Conservation (phyloP, 2,329 filamentous ascomycete species). For the Talaromyces sp. region DNA sequence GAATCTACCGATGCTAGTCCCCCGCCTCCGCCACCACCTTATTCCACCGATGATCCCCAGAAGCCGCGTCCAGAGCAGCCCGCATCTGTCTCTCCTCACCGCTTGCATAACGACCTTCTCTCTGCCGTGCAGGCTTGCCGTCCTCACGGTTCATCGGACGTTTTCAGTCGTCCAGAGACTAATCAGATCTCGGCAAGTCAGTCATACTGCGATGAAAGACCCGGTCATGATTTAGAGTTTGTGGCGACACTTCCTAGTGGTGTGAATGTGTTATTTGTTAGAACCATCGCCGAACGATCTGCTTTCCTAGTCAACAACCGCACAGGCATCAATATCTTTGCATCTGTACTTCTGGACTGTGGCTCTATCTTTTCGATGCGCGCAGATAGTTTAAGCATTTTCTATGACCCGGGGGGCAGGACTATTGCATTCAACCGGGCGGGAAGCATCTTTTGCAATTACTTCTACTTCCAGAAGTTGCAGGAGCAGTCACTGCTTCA, state of each 20-base stretch:
- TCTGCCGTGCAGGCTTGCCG: constrained; percentile 79
- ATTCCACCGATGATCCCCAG: constrained; percentile 39
- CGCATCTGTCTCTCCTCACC: constrained; percentile 41
- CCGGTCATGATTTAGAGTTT: constrained; percentile 72
- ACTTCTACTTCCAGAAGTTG: constrained; percentile 80
- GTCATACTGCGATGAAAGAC: constrained; percentile 80
- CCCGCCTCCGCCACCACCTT: constrained; percentile 46
- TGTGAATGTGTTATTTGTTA: constrained; percentile 73
- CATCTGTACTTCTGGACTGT: constrained; percentile 68
- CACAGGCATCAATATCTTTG: constrained; percentile 69
- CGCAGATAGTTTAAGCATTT: constrained; percentile 75
- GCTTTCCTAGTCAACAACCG: constrained; percentile 65
- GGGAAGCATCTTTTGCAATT: constrained; percentile 91
- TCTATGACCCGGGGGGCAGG: constrained; percentile 75
- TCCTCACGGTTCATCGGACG: constrained; percentile 69
- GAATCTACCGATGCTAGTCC: constrained; percentile 12
- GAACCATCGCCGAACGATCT: constrained; percentile 53
- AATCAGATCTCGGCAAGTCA: constrained; percentile 77
- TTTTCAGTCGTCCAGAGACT: constrained; percentile 74
- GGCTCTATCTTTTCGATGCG: constrained; percentile 73
- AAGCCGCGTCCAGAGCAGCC: constrained; percentile 35
- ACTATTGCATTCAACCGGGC: constrained; percentile 91
- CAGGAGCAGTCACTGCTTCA: constrained; percentile 60
- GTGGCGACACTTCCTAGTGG: constrained; percentile 70
- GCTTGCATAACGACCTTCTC: constrained; percentile 58